These are phyloP conservation scores for Monosporascus sp. DNA, from an alignment of 2,329 filamentous ascomycete genomes.

Conservation along the genomic window DNA sequence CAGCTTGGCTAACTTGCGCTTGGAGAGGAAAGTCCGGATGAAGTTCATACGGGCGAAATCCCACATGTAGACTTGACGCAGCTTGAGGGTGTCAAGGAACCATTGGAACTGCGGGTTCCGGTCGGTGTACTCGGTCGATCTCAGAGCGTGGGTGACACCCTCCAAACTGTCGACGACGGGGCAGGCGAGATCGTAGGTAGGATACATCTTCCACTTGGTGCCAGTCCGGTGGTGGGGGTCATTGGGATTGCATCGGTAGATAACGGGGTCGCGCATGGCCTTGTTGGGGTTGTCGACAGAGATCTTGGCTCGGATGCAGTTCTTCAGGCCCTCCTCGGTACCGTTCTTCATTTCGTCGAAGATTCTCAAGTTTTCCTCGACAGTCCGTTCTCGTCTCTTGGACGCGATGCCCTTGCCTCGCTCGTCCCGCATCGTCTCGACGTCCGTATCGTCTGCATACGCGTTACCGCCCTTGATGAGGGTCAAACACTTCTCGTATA, in stretches of 20 bases:
- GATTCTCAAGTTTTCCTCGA: constrained; percentile 79
- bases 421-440: constrained; percentile 81
- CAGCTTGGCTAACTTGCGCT: constrained; percentile 80
- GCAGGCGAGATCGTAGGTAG: constrained; percentile 82
- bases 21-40: constrained; percentile 74
- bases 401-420: constrained; percentile 80
- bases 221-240: constrained; percentile 72
- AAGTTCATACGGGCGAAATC: constrained; percentile 84
- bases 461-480: constrained; percentile 84
- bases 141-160: constrained; percentile 76
- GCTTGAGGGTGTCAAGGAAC: constrained; percentile 69
- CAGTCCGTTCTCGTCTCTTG: constrained; percentile 67
- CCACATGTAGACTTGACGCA: constrained; percentile 78
- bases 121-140: constrained; percentile 83
- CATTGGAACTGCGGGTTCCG: constrained; percentile 83
- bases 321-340: constrained; percentile 68
- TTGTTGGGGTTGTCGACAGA: constrained; percentile 90
- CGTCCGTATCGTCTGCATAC: constrained; percentile 90
- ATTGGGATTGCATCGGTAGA: constrained; percentile 82
- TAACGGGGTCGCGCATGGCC: constrained; percentile 91
- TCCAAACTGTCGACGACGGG: constrained; percentile 76
- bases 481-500: constrained; percentile 78
- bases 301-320: constrained; percentile 94
- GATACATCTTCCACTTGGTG: constrained; percentile 76
- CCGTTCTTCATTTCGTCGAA: constrained; percentile 94